A percentile compares a stretch with the other conserved stretches of the same genome.
Evolutionary conservation across 2,329 filamentous ascomycete species (phyloP).

Genomic region (Aspergillus sojae): DNA sequence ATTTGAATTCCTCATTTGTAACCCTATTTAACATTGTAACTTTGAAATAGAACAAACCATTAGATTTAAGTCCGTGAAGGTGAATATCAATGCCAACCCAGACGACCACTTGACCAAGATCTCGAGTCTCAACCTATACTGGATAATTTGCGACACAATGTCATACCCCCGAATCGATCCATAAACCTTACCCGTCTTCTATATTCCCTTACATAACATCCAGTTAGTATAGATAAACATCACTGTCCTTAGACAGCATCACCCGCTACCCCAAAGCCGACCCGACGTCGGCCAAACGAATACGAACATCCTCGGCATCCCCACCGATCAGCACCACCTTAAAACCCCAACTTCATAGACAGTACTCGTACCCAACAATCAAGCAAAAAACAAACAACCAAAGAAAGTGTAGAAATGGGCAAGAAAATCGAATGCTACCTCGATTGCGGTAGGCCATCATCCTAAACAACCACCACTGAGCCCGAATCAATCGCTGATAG

Average conservation of each 20-base stretch:
- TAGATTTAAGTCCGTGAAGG: too few relatives aligned
- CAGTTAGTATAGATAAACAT: neutral
- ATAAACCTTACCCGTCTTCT: neutral
- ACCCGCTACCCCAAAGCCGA: neutral
- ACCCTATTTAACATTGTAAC: too few relatives aligned
- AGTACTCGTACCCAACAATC: neutral
- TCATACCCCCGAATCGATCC: too few relatives aligned
- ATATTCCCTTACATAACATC: neutral
- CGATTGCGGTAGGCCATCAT: constrained; percentile 61
- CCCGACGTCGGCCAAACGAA: constrained; percentile 3
- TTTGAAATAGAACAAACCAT: too few relatives aligned
- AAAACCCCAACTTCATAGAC: neutral
- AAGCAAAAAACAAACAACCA: neutral
- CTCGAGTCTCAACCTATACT: too few relatives aligned
- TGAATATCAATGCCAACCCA: too few relatives aligned
- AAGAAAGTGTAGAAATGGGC: constrained; percentile 49
- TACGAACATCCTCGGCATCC: constrained; percentile 7
- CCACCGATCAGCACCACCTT: neutral
- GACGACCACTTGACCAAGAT: too few relatives aligned
- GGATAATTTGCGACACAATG: too few relatives aligned
- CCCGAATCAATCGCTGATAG: neutral
- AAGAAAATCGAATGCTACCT: constrained; percentile 67
- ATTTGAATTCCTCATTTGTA: too few relatives aligned
- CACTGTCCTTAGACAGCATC: neutral
- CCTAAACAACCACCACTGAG: neutral